Conservation (phyloP, 768 basidiomycete species). For the Tricholoma bakamatsutake region DNA sequence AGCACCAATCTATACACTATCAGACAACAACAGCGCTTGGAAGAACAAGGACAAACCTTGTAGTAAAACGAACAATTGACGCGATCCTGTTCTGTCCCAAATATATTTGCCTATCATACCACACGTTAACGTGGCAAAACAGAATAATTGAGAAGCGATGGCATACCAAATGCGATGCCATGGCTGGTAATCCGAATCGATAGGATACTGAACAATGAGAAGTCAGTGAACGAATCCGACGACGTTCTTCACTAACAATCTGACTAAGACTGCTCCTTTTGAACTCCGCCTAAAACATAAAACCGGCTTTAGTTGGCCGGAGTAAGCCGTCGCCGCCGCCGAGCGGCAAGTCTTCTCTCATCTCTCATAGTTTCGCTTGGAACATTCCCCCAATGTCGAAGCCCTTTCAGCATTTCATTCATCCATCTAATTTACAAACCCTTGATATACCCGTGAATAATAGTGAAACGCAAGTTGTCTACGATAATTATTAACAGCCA, state of each 20-base stretch:
- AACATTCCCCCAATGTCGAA: too few species aligned
- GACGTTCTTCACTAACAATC: not conserved
- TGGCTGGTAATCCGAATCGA: slow-evolving; percentile 14
- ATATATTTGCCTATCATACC: slow-evolving; percentile 76
- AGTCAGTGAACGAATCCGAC: not conserved
- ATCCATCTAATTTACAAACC: too few species aligned
- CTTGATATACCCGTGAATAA: too few species aligned
- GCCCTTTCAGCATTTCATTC: too few species aligned
- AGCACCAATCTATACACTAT: slow-evolving; percentile 70
- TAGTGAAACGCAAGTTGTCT: too few species aligned
- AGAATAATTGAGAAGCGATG: not conserved
- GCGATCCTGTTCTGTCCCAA: slow-evolving; percentile 90
- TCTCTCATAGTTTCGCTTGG: too few species aligned
- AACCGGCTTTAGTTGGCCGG: too few species aligned
- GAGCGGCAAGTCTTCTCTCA: too few species aligned
- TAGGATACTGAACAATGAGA: not conserved
- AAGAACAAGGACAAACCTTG: slow-evolving; percentile 50
- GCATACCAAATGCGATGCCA: slow-evolving; percentile 78
- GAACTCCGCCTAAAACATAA: not conserved
- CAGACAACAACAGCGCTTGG: not conserved
- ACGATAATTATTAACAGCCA: too few species aligned
- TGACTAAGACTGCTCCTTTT: not conserved
- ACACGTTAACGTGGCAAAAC: not conserved
- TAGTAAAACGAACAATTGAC: slow-evolving; percentile 99
- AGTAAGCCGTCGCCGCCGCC: too few species aligned